phyloP scores from a whole-genome alignment of 306 rosid species.

The Castanopsis chinensis region DNA sequence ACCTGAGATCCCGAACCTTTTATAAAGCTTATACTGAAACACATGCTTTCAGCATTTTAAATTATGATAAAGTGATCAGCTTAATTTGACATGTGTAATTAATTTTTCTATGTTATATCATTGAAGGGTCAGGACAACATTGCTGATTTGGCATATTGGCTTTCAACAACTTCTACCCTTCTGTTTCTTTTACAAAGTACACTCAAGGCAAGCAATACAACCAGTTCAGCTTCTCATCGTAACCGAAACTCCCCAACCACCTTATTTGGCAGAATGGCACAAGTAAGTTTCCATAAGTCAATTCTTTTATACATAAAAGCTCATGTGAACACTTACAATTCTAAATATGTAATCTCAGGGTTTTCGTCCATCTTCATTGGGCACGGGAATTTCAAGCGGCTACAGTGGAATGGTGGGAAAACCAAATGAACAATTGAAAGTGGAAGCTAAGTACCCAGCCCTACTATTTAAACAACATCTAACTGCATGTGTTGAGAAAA shows the following conservation, averaged over 20 bases:
- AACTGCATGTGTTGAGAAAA: conserved; percentile 75
- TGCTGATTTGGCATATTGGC: conserved; percentile 78
- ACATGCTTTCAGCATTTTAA: conserved; percentile 1
- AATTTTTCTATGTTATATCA: conserved; percentile 17
- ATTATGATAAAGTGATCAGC: neutral
- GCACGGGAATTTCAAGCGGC: conserved; percentile 77
- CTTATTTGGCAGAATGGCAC: conserved; percentile 84
- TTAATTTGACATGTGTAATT: conserved; percentile 10
- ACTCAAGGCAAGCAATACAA: conserved; percentile 74
- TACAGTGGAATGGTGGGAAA: conserved; percentile 81
- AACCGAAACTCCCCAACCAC: conserved; percentile 68
- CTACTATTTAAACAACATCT: conserved; percentile 77
- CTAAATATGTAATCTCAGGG: conserved; percentile 49
- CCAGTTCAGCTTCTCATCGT: conserved; percentile 47
- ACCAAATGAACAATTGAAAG: conserved; percentile 64
- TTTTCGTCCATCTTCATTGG: conserved; percentile 66
- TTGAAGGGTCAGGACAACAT: conserved; percentile 60
- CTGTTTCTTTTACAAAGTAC: conserved; percentile 76
- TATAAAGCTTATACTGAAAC: neutral
- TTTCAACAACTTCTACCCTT: conserved; percentile 81
- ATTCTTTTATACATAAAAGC: conserved; percentile 4
- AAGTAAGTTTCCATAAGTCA: conserved; percentile 47
- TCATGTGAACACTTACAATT: conserved; percentile 2
- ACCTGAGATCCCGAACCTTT: too few species aligned
- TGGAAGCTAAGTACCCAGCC: conserved; percentile 90